Evolutionary conservation across 768 basidiomycete species (phyloP).

Genomic region (Pisolithus marmoratus): DNA sequence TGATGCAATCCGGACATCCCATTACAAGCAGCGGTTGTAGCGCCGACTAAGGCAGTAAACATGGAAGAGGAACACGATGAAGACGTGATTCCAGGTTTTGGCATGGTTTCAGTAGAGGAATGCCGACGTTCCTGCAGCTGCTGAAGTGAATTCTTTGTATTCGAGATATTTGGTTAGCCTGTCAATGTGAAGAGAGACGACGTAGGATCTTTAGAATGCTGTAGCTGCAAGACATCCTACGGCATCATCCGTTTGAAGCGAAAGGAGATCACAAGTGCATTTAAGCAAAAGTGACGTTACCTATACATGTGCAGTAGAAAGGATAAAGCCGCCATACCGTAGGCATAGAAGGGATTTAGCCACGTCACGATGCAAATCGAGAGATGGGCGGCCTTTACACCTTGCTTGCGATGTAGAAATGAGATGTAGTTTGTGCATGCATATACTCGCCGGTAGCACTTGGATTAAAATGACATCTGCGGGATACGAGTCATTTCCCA

Average conservation of each 20-base stretch:
- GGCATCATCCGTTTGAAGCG: neutral
- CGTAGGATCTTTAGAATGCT: slow-evolving; percentile 37
- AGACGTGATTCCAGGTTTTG: slow-evolving; percentile 20
- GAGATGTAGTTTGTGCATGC: no score
- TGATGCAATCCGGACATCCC: neutral
- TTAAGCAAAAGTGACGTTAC: slow-evolving; percentile 33
- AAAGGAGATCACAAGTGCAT: slow-evolving; percentile 11
- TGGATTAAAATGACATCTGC: no score
- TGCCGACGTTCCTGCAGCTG: neutral
- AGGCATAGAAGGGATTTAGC: slow-evolving; percentile 61
- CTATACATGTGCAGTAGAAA: slow-evolving; percentile 50
- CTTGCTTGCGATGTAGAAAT: no score
- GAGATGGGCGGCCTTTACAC: no score
- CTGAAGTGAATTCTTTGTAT: slow-evolving; percentile 63
- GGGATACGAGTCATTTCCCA: no score
- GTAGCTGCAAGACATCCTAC: slow-evolving; percentile 50
- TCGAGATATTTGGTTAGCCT: slow-evolving; percentile 78
- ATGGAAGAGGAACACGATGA: slow-evolving; percentile 14
- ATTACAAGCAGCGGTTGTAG: slow-evolving; percentile 9
- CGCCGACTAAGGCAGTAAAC: slow-evolving; percentile 16
- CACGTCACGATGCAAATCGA: slow-evolving; percentile 54
- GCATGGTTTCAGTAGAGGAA: slow-evolving; percentile 2
- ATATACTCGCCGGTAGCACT: no score
- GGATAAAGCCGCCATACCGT: slow-evolving; percentile 65
- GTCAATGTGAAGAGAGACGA: slow-evolving; percentile 71